phyloP scores from a whole-genome alignment of 164 flowering plant species.

The Vitis rotundifolia region DNA sequence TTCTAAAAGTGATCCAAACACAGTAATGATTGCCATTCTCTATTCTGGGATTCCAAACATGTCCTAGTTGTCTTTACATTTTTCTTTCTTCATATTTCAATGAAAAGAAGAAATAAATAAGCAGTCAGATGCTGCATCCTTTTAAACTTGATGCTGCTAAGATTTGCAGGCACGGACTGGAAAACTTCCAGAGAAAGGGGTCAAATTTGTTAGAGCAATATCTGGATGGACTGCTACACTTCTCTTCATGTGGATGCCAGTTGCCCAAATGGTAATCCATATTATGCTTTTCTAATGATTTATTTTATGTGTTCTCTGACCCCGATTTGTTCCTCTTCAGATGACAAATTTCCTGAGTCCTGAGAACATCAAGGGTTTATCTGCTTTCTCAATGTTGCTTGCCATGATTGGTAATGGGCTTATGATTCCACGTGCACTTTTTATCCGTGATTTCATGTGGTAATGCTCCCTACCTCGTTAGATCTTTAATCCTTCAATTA shows the following conservation, averaged over 20 bases:
- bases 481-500: background rate
- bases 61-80: too few relatives aligned
- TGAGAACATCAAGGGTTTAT: conserved; percentile 92
- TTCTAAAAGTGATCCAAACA: too few relatives aligned
- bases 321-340: conserved; percentile 37
- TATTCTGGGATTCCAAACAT: too few relatives aligned
- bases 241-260: conserved; percentile 99
- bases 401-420: conserved; percentile 96
- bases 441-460: conserved; percentile 97
- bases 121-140: too few relatives aligned
- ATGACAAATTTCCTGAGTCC: conserved; percentile 95
- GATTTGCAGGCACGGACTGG: conserved; percentile 76
- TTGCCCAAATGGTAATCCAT: conserved; percentile 78
- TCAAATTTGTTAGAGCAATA: conserved; percentile 64
- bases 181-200: conserved; percentile 71
- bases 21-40: too few relatives aligned
- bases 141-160: conserved; percentile 16
- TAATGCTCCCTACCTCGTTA: conserved; percentile 26
- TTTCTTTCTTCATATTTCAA: too few relatives aligned
- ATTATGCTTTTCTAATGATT: too few relatives aligned
- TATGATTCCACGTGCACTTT: conserved; percentile 91
- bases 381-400: conserved; percentile 87
- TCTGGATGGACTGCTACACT: conserved; percentile 99
- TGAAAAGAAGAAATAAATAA: too few relatives aligned
- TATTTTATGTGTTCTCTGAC: conserved; percentile 11